Evolutionary conservation across 75 land plant species (phyloP), one percentile per base, ranked within the genome.

Genomic region (Larix kaempferi): DNA sequence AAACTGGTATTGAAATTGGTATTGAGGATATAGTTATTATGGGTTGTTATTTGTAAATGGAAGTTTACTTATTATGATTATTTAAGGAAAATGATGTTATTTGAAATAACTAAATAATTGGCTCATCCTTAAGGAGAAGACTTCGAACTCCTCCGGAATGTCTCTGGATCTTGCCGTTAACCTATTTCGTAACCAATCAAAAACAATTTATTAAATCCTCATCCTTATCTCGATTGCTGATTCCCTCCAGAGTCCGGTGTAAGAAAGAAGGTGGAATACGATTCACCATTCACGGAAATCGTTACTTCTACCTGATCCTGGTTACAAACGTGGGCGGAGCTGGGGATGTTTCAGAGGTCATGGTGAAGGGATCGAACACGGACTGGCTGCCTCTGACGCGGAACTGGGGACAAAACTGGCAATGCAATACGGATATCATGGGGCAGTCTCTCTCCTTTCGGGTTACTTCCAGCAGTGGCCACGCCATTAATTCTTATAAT

Each of bases 331-430:
- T 88, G 3, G 88, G 78, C 1, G 90, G 88, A 13, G 78, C 76
- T 26, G 89, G 90, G 17, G 81, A 80, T 21, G 88, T 89, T 3
- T 15, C 12, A 6, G 76, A 33, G n/a, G 78, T 84, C 59, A 25
- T 15, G 41, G 59, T 89, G 14, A 89, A 86, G 82, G 86, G 83
- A 1, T 29, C 81, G 8, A 77, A 52, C 7, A 81, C 77, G 1
- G 83, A 65, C 2, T 89, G 91, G 90, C 54, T 80, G 57, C 33
- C 77, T 3, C 78, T 89, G 84, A 60, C 29, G 13, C 39, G 86
- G 64, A 82, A 80, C 57, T 89, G 91, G 91, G 91, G 91, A 17
- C 86, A 87, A 77, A 84, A 84, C 62, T 89, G 91, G 91, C 78
- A 80, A 55, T 71, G 23, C 52, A 41, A 37, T 15, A 5, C 62